Evolutionary conservation across 1,139 yeast genomes (phyloP), one percentile per base, ranked within the genome.

Genomic region (Cylindricascospora bacillispora): DNA sequence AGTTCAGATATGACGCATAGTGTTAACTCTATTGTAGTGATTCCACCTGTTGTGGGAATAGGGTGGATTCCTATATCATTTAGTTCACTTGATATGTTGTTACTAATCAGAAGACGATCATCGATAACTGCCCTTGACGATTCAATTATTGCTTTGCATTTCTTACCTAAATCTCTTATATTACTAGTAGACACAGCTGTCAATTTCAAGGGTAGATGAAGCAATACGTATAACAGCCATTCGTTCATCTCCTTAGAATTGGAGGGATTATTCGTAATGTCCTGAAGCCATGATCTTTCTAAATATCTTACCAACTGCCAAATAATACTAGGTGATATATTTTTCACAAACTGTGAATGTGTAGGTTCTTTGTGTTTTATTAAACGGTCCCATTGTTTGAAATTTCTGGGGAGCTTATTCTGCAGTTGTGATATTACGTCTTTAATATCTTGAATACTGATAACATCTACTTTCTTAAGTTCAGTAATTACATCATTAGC

Each of bases 171-270:
- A 14, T 38, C 43, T 29, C 56, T 37, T 17, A 51, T 21, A 4
- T 35, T 35, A 30, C 54, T 50, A 3, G 40, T 38, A 14, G 41
- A 36, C 2, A 34, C 45, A 3, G 54, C 51, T 6, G 47, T 41
- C n/a, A 50, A 13, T 9, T 36, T 34, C 3, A 25, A 28, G 3
- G 52, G 52, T n/a, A 49, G 27, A 30, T 44, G 44, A 7, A 49
- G 16, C 6, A 51, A 26, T 3, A 43, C 33, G 31, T 46, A 49
- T 6, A 51, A 31, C 9, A 49, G 32, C 57, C 57, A 52, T 14
- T 21, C 18, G n/a, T 11, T 27, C 15, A 16, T 20, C 7, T 33
- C 33, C 3, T 23, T 21, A 1, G 36, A 28, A 13, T 38, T 31
- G 7, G 28, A 28, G 6, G 32, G 33, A 25, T 37, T 40, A 24